A percentile compares a stretch with the other conserved stretches of the same genome.
These are phyloP conservation scores for Rugonectria rugulosa DNA, from an alignment of 2,329 filamentous ascomycete genomes.

Conservation along the genomic window DNA sequence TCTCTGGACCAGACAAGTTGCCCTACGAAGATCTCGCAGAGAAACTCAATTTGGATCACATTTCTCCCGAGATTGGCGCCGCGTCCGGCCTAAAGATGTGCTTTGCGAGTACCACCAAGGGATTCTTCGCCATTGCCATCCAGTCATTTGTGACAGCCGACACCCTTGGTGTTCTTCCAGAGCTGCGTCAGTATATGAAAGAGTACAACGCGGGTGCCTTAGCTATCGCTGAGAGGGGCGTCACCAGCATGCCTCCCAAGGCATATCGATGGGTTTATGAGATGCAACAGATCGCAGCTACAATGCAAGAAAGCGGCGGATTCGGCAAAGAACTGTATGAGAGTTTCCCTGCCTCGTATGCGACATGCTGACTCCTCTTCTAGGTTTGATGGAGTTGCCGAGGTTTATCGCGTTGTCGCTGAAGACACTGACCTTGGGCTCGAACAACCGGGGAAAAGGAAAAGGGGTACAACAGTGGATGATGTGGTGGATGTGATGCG, in stretches of 20 bases:
- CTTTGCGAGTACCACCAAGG: slow-evolving; percentile 68
- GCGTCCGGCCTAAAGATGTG: slow-evolving; percentile 72
- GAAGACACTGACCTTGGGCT: slow-evolving; percentile 66
- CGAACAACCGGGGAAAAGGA: slow-evolving; percentile 64
- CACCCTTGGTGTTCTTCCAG: slow-evolving; percentile 66
- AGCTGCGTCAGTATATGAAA: slow-evolving; percentile 64
- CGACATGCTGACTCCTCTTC: not conserved
- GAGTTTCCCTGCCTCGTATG: not conserved
- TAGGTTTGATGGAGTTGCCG: slow-evolving; percentile 65
- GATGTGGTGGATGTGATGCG: slow-evolving; percentile 54
- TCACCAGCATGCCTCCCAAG: slow-evolving; percentile 73
- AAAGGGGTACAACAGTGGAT: slow-evolving; percentile 62
- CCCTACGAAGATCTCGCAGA: slow-evolving; percentile 51
- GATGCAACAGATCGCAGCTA: slow-evolving; percentile 78
- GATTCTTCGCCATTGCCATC: slow-evolving; percentile 72
- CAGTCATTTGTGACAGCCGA: slow-evolving; percentile 76
- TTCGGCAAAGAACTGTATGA: slow-evolving; percentile 57
- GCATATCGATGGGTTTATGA: slow-evolving; percentile 80
- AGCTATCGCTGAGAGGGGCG: slow-evolving; percentile 55
- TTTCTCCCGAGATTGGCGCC: slow-evolving; percentile 58
- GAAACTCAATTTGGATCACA: slow-evolving; percentile 57
- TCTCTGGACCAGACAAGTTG: slow-evolving; percentile 57
- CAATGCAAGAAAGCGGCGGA: slow-evolving; percentile 70
- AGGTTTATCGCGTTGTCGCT: slow-evolving; percentile 67
- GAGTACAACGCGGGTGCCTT: slow-evolving; percentile 56